Conservation (phyloP, 2,329 filamentous ascomycete genomes). For the Fusarium chaquense region DNA sequence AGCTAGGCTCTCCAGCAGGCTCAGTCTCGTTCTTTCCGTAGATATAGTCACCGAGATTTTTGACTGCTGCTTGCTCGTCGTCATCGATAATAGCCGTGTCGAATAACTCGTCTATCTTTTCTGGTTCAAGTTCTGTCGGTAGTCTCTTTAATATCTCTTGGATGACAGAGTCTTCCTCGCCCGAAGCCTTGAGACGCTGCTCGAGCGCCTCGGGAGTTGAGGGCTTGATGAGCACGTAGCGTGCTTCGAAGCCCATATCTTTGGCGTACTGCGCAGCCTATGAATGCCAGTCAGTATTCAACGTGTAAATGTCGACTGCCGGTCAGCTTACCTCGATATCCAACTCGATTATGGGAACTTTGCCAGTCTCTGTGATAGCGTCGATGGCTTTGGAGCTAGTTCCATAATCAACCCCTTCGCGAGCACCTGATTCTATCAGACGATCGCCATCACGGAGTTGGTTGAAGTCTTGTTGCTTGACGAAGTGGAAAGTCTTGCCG, state of each 20-base stretch:
- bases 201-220: constrained; percentile 49
- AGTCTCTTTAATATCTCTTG: constrained; percentile 43
- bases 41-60: constrained; percentile 47
- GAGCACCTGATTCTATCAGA: constrained; percentile 67
- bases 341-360: constrained; percentile 70
- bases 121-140: constrained; percentile 44
- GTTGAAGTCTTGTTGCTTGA: constrained; percentile 67
- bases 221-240: constrained; percentile 66
- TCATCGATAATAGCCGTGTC: constrained; percentile 47
- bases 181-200: constrained; percentile 48
- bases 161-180: constrained; percentile 42
- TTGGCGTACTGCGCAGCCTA: constrained; percentile 69
- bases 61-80: constrained; percentile 42
- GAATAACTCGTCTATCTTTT: constrained; percentile 47
- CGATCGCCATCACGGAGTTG: constrained; percentile 70
- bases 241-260: constrained; percentile 67
- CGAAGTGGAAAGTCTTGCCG: constrained; percentile 67
- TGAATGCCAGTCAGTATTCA: constrained; percentile 2
- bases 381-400: constrained; percentile 67
- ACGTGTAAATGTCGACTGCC: not conserved
- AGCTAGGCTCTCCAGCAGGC: constrained; percentile 18
- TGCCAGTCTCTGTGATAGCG: constrained; percentile 63
- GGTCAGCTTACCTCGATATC: constrained; percentile 61
- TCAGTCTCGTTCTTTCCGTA: constrained; percentile 38
- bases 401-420: constrained; percentile 65